Evolutionary conservation across 2,329 filamentous ascomycete species (phyloP).

Genomic region (Cordyceps sp.): DNA sequence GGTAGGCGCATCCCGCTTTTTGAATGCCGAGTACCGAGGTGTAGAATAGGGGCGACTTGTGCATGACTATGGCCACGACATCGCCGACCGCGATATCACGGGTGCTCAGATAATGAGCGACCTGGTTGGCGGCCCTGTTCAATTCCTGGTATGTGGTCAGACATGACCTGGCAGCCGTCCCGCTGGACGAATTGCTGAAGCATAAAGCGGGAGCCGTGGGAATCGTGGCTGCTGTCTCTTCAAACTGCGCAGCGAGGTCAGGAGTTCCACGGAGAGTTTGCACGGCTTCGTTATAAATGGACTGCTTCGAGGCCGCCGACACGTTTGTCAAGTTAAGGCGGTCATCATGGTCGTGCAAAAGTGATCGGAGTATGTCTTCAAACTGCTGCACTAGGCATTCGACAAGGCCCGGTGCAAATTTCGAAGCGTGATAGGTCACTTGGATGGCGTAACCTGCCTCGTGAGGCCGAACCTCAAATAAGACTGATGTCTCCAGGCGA

Average conservation of each 20-base stretch:
- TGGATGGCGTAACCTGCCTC: slow-evolving; percentile 22
- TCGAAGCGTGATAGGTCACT: slow-evolving; percentile 28
- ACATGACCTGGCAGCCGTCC: slow-evolving; percentile 12
- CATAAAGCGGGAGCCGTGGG: slow-evolving; percentile 45
- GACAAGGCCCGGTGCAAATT: slow-evolving; percentile 38
- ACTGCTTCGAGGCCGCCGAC: slow-evolving; percentile 20
- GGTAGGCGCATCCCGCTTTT: slow-evolving; percentile 61
- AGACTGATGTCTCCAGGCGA: slow-evolving; percentile 56
- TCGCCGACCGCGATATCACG: slow-evolving; percentile 31
- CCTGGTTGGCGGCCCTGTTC: slow-evolving; percentile 43
- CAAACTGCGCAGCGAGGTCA: slow-evolving; percentile 36
- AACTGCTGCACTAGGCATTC: slow-evolving; percentile 44
- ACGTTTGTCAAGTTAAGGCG: slow-evolving; percentile 4
- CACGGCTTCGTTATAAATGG: slow-evolving; percentile 28
- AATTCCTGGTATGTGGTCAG: slow-evolving; percentile 46
- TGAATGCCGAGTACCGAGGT: slow-evolving; percentile 55
- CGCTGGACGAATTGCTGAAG: slow-evolving; percentile 31
- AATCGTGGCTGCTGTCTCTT: slow-evolving; percentile 26
- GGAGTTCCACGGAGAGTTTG: slow-evolving; percentile 15
- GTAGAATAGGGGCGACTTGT: slow-evolving; percentile 61
- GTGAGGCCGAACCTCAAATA: slow-evolving; percentile 59
- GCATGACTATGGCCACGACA: slow-evolving; percentile 58
- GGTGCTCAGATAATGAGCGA: slow-evolving; percentile 37
- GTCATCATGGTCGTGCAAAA: slow-evolving; percentile 11
- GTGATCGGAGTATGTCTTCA: slow-evolving; percentile 24